Base-by-base conservation (phyloP, 2,329 filamentous ascomycete species). In the Hypoxylon rubiginosum region DNA sequence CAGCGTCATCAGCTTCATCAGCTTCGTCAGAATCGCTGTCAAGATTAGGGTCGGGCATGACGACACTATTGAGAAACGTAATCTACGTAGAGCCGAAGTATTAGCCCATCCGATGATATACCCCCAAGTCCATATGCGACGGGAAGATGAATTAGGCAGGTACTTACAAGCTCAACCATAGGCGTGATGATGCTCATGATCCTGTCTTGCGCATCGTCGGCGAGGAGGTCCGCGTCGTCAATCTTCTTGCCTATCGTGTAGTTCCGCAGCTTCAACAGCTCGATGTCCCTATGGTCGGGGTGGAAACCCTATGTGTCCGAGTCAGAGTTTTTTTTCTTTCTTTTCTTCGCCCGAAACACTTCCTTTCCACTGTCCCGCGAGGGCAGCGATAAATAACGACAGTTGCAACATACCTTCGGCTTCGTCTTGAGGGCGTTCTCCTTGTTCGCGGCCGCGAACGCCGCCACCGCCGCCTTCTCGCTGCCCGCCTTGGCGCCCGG, bases 391-490 rank as follows among this genome's bases (percentile, higher is more conserved):
- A n/a, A n/a, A n/a, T 5, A 41, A 13, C n/a, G 26, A 19, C 6
- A 13, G 11, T n/a, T 9, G 32, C 32, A 8, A 58, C 43, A 30
- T 78, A 93, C 93, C 88, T 94, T 95, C 4, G 94, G 94, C 75
- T 91, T 90, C 39, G 88, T 95, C 84, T 97, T 97, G 54, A 97
- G 83, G 13, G 93, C 93, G 66, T 88, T 91, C 64, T 89, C 88
- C 69, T 86, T 82, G 73, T 97, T 97, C 71, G 85, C 82, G 46
- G 82, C 84, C 21, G 87, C 84, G 78, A 97, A 97, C 0, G 91
- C 91, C 69, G 87, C 84, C 4, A 96, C 78, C 17, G 85, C 89
- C 52, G 86, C 55, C 48, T 63, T 68, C 43, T 74, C 72, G 50
- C 88, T 84, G 58, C 87, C 83, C 54, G 84, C 82, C 58, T 82